Conservation (phyloP, 2,329 filamentous ascomycete species). For the Amauroascus niger region DNA sequence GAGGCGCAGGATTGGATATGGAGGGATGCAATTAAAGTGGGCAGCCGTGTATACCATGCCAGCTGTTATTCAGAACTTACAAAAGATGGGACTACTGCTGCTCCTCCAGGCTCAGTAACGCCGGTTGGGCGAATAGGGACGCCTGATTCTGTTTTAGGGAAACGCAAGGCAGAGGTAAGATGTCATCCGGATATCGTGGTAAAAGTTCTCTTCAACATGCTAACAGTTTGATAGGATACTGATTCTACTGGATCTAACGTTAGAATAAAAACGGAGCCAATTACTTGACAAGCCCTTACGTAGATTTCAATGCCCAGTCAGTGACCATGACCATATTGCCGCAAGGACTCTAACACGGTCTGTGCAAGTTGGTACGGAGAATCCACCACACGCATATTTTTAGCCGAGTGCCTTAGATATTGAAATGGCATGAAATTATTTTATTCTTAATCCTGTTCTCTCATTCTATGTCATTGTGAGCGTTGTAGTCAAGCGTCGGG, state of each 20-base stretch:
- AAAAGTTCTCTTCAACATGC: neutral
- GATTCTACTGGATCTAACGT: constrained; percentile 31
- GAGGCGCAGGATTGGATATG: constrained; percentile 95
- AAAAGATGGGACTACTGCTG: constrained; percentile 44
- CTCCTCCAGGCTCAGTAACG: constrained; percentile 20
- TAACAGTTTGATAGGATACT: constrained; percentile 20
- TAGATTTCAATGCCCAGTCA: neutral
- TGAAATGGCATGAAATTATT: constrained; percentile 1
- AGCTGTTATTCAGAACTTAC: constrained; percentile 79
- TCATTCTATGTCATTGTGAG: neutral
- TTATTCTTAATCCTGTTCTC: neutral
- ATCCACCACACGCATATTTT: too few relatives aligned
- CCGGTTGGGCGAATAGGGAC: constrained; percentile 34
- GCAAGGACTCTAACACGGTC: neutral
- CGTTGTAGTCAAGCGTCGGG: neutral
- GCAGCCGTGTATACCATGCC: constrained; percentile 74
- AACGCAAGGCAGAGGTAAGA: constrained; percentile 61
- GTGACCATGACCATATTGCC: neutral
- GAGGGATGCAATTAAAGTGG: constrained; percentile 75
- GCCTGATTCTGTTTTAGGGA: constrained; percentile 59
- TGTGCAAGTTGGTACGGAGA: too few relatives aligned
- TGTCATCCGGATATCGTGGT: neutral
- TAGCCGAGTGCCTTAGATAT: neutral
- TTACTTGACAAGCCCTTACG: constrained; percentile 20
- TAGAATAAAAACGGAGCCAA: constrained; percentile 34